Percentiles rank a stretch among this genome's conserved stretches.
Conservation (phyloP, 1,139 yeast species). For the Lodderomyces parapsilosis region DNA sequence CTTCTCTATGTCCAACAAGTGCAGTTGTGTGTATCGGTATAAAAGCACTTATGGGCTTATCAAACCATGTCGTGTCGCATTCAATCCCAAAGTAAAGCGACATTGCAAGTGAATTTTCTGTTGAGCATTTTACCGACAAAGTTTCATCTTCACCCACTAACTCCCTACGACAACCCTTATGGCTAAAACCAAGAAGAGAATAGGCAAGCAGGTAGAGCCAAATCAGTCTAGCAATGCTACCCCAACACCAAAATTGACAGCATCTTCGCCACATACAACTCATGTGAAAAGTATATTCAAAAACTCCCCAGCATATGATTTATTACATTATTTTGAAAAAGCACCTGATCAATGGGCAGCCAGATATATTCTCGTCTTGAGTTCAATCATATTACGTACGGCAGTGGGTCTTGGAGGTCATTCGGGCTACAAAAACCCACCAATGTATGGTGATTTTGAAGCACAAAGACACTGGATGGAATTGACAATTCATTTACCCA, state of each 20-base stretch:
- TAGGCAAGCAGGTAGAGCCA: not conserved
- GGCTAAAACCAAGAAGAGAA: conserved; percentile 13
- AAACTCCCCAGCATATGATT: conserved; percentile 39
- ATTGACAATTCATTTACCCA: conserved; percentile 73
- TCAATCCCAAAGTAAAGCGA: too few species aligned
- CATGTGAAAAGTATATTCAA: conserved; percentile 19
- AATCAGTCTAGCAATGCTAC: not conserved
- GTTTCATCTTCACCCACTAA: not conserved
- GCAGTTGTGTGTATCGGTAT: too few species aligned
- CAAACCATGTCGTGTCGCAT: too few species aligned
- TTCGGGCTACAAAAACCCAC: conserved; percentile 68
- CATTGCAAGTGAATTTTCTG: too few species aligned
- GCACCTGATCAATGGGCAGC: conserved; percentile 93
- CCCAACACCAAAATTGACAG: not conserved
- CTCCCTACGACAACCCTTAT: not conserved
- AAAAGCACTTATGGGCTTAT: too few species aligned
- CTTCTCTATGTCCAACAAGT: too few species aligned
- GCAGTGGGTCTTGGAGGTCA: conserved; percentile 90
- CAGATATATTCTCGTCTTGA: conserved; percentile 69
- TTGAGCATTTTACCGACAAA: too few species aligned
- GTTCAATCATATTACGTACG: conserved; percentile 73
- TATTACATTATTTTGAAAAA: conserved; percentile 39
- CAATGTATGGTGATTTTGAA: conserved; percentile 93
- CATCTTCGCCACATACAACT: conserved; percentile 1
- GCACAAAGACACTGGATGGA: conserved; percentile 99